Conservation (phyloP, 148 eudicot genomes). For the Fagopyrum tataricum region DNA sequence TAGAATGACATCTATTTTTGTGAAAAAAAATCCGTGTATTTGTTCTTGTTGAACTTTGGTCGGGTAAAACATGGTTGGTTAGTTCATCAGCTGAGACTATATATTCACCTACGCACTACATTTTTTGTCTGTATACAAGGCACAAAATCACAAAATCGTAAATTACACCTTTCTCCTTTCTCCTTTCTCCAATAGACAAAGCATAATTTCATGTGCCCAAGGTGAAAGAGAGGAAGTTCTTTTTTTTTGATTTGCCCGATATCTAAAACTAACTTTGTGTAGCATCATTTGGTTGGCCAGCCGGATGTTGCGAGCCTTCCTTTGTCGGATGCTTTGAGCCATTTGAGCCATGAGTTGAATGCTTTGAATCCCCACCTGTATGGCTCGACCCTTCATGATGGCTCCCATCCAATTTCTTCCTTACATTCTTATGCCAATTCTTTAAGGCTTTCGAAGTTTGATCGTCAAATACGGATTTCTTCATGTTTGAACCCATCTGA, state of each 20-base stretch:
- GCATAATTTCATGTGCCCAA: conserved; percentile 2
- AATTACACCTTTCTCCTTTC: conserved; percentile 6
- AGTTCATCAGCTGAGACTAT: too few relatives aligned
- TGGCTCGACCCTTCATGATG: neutral
- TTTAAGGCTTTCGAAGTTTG: conserved; percentile 76
- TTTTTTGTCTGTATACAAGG: neutral
- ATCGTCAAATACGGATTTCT: conserved; percentile 76
- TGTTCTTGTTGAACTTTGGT: too few relatives aligned
- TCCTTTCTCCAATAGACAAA: neutral
- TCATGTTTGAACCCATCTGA: conserved; percentile 94
- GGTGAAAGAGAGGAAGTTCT: neutral
- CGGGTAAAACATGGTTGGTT: too few relatives aligned
- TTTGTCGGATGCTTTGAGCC: neutral
- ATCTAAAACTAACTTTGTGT: neutral
- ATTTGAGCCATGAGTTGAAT: neutral
- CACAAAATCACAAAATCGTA: neutral
- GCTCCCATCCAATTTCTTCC: conserved; percentile 28
- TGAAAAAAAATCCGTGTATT: too few relatives aligned
- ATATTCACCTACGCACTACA: too few relatives aligned
- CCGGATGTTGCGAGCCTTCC: neutral
- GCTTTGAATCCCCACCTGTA: neutral
- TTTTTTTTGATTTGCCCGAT: neutral
- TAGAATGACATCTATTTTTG: too few relatives aligned
- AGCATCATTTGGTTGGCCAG: neutral
- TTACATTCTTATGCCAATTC: conserved; percentile 68